Base-by-base conservation (phyloP, 805 yeast genomes). In the Nakazawaea anatomiae region DNA sequence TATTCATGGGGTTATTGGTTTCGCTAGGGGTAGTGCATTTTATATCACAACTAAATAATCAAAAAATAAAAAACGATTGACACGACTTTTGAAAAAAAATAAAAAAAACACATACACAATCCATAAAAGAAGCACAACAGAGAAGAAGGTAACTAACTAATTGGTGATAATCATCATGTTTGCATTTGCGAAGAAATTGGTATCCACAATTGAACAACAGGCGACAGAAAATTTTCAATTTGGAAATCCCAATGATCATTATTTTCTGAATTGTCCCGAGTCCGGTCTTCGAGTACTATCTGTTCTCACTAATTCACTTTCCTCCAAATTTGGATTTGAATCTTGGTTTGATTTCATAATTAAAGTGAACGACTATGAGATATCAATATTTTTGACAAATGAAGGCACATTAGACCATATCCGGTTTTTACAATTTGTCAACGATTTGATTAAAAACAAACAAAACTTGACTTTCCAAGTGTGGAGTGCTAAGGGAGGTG, bases 401-500 rank as follows among this genome's bases (percentile, higher is more conserved):
- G 42, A 39, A 4, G 44, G 41, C 6, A 30, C 10, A 25, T 44
- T 54, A 14, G 58, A 55, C 39, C 53, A 49, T 36, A 18, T 50
- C 1, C 40, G 56, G 11, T 52, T 55, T 27, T 18, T 49, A 14
- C 52, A 51, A 18, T 47, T 55, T 32, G 36, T 55, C 31, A 44
- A 39, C 40, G 42, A 44, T 27, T 48, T 51, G 44, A 48, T 50
- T 8, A 27, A 31, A 18, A 48, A 53, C 12, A 59, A 57, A 31
- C 54, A 60, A 7, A 65, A 63, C 48, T 53, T 87, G 5, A 67
- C 72, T 8, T 70, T 91, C 42, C 82, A 77, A 46, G 81, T 89
- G 2, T 91, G 96, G 96, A 82, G 80, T 43, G 94, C 96, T 2
- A 90, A 90, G 67, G 97, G 97, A 27, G 90, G 90, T 1, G 61